A percentile compares a stretch with the other conserved stretches of the same genome.
Conservation (phyloP, 805 yeast species). For the Kuraishia capsulata region DNA sequence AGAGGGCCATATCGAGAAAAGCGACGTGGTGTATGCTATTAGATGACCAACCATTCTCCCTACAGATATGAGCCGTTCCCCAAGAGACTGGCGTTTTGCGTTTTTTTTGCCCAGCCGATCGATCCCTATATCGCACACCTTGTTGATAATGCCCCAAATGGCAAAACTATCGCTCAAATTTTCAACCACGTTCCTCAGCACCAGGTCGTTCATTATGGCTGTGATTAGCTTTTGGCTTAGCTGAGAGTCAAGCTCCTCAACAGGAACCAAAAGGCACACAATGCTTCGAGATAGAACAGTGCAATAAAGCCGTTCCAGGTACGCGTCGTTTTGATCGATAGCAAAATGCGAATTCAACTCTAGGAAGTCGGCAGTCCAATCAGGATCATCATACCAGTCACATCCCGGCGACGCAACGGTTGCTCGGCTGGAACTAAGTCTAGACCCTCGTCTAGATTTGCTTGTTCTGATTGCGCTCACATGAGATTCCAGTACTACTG, state of each 20-base stretch:
- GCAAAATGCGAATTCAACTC: conserved; percentile 14
- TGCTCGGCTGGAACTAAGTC: conserved; percentile 6
- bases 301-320: conserved; percentile 22
- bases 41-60: conserved; percentile 14
- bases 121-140: conserved; percentile 7
- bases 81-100: neutral
- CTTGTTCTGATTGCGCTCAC: conserved; percentile 7
- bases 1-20: conserved; percentile 6
- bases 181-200: conserved; percentile 29
- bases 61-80: conserved; percentile 6
- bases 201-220: conserved; percentile 31
- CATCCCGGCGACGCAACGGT: neutral
- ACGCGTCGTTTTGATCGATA: conserved; percentile 7
- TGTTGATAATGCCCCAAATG: conserved; percentile 31
- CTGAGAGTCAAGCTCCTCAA: conserved; percentile 28
- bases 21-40: conserved; percentile 20
- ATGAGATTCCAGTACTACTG: conserved; percentile 26
- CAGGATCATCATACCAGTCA: conserved; percentile 3
- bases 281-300: conserved; percentile 25
- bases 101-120: neutral
- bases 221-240: conserved; percentile 28
- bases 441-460: conserved; percentile 7
- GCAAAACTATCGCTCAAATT: conserved; percentile 43
- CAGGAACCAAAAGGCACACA: conserved; percentile 27
- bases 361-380: conserved; percentile 9